Conservation (phyloP, 2,329 filamentous ascomycete species). For the Paraconiothyrium sp. region DNA sequence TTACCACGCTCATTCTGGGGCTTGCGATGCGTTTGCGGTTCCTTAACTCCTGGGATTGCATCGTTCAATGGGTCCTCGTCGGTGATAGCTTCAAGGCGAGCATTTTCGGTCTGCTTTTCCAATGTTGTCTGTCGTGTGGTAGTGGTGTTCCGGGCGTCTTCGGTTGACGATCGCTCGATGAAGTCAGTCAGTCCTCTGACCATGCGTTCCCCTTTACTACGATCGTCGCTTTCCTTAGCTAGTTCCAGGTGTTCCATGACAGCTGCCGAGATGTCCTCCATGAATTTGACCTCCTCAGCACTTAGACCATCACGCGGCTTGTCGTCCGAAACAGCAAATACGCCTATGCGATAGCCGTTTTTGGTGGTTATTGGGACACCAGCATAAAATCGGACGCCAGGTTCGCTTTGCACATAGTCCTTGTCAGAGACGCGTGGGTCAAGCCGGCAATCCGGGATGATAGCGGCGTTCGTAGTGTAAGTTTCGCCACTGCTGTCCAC, state of each 20-base stretch:
- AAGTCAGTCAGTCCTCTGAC: conserved; percentile 46
- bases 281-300: conserved; percentile 38
- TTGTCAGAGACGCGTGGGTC: conserved; percentile 35
- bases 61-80: conserved; percentile 28
- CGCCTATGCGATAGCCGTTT: conserved; percentile 42
- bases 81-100: conserved; percentile 38
- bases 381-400: conserved; percentile 44
- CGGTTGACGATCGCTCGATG: conserved; percentile 41
- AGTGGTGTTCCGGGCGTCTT: conserved; percentile 30
- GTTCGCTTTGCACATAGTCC: conserved; percentile 38
- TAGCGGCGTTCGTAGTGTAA: conserved; percentile 30
- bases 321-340: conserved; percentile 44
- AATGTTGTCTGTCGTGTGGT: conserved; percentile 34
- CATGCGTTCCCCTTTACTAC: conserved; percentile 41
- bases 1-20: conserved; percentile 21
- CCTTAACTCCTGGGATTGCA: conserved; percentile 18
- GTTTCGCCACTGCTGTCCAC: conserved; percentile 31
- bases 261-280: conserved; percentile 43
- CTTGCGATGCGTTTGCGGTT: conserved; percentile 31
- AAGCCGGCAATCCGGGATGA: conserved; percentile 38
- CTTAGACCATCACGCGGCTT: conserved; percentile 34
- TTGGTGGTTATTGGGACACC: conserved; percentile 43
- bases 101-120: conserved; percentile 47
- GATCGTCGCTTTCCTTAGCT: conserved; percentile 38
- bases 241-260: conserved; percentile 46